Evolutionary conservation across 306 rosid species (phyloP).

Genomic region (Mimosa pudica): DNA sequence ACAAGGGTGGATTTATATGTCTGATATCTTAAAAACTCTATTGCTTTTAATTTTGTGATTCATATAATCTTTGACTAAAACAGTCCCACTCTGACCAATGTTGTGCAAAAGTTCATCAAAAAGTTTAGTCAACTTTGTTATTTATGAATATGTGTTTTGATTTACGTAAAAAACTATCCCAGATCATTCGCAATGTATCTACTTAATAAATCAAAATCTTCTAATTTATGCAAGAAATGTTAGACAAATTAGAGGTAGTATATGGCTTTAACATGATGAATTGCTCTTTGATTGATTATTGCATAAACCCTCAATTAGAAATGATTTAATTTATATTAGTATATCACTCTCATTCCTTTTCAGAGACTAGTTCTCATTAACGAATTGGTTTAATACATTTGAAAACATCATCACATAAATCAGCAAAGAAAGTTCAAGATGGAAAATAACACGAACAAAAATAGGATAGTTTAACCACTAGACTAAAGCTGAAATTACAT

Average conservation of each 20-base stretch:
- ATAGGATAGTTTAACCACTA: not conserved
- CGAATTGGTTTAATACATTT: not conserved
- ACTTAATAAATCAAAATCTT: no score
- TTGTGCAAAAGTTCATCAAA: not conserved
- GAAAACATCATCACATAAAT: not conserved
- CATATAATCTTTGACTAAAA: not conserved
- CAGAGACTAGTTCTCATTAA: not conserved
- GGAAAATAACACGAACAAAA: not conserved
- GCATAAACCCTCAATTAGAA: no score
- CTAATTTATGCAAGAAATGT: no score
- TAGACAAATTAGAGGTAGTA: no score
- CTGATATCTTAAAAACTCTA: not conserved
- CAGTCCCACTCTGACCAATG: not conserved
- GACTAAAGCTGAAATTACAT: constrained; percentile 31
- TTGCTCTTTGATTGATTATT: no score
- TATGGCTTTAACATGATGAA: no score
- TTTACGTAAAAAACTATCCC: no score
- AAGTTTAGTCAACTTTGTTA: no score
- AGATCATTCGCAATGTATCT: no score
- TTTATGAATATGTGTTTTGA: no score
- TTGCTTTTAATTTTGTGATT: not conserved
- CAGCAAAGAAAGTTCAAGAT: not conserved
- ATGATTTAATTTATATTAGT: not conserved
- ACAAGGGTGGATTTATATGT: not conserved
- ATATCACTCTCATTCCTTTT: not conserved